phyloP scores from a whole-genome alignment of 2,329 filamentous ascomycete genomes.

The Claviceps monticola region DNA sequence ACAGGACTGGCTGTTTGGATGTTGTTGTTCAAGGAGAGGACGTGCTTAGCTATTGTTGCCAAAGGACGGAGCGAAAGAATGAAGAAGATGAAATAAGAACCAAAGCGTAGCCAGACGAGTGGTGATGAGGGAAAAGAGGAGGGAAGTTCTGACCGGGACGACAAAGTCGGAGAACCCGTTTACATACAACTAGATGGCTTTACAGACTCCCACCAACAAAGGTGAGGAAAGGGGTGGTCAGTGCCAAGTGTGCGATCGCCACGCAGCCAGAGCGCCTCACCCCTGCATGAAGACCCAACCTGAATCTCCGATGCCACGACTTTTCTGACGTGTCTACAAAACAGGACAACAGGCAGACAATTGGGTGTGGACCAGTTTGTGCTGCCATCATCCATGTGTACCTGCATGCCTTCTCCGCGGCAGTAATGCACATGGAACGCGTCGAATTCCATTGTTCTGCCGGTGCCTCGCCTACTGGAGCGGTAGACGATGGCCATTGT shows the following conservation, averaged over 20 bases:
- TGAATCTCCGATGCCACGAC: neutral
- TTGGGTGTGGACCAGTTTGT: neutral
- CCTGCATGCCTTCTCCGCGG: neutral
- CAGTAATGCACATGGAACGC: neutral
- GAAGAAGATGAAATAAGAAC: conserved; percentile 3
- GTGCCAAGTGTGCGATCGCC: neutral
- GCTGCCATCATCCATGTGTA: neutral
- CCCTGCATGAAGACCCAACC: conserved; percentile 1
- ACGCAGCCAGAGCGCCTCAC: neutral
- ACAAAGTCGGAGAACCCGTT: neutral
- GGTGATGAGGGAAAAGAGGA: conserved; percentile 6
- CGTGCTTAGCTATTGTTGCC: conserved; percentile 19
- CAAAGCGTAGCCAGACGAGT: conserved; percentile 5
- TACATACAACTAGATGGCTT: too few species aligned
- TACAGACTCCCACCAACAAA: neutral
- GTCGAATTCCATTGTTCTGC: neutral
- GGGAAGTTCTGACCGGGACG: neutral
- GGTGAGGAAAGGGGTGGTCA: neutral
- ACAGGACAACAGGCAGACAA: neutral
- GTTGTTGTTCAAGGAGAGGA: conserved; percentile 17
- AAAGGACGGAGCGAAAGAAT: conserved; percentile 3
- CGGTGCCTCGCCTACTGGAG: neutral
- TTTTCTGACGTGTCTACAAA: neutral
- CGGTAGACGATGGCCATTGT: neutral
- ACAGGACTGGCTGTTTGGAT: conserved; percentile 14